phyloP scores from a whole-genome alignment of 129 eudicot genomes.

The Ambrosia artemisiifolia region DNA sequence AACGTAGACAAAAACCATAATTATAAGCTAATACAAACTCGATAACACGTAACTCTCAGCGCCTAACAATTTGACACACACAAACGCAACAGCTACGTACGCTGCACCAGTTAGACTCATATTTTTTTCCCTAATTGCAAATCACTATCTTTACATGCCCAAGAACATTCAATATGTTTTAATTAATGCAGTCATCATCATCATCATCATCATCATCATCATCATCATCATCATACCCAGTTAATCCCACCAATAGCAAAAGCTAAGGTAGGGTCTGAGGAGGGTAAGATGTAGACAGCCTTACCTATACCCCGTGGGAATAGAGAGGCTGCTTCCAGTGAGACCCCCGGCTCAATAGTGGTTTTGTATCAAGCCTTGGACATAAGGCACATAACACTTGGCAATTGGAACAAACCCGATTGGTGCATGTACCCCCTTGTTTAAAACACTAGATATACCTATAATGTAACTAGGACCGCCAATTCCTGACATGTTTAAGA shows the following conservation, averaged over 20 bases:
- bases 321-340: no score
- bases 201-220: background rate
- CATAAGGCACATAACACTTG: no score
- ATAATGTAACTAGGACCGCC: background rate
- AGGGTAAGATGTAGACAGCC: no score
- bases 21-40: background rate
- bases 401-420: no score
- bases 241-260: no score
- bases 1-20: constrained; percentile 6
- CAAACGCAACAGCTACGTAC: background rate
- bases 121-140: background rate
- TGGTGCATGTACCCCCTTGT: no score
- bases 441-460: background rate
- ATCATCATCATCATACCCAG: background rate
- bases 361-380: no score
- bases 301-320: no score
- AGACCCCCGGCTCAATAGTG: no score
- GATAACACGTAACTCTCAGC: background rate
- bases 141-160: background rate
- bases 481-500: no score
- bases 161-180: background rate
- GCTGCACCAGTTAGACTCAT: background rate
- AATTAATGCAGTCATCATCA: background rate
- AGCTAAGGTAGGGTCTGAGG: no score
- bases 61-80: constrained; percentile 5